Evolutionary conservation across 306 rosid genomes (phyloP).

Genomic region (Medicago lupulina): DNA sequence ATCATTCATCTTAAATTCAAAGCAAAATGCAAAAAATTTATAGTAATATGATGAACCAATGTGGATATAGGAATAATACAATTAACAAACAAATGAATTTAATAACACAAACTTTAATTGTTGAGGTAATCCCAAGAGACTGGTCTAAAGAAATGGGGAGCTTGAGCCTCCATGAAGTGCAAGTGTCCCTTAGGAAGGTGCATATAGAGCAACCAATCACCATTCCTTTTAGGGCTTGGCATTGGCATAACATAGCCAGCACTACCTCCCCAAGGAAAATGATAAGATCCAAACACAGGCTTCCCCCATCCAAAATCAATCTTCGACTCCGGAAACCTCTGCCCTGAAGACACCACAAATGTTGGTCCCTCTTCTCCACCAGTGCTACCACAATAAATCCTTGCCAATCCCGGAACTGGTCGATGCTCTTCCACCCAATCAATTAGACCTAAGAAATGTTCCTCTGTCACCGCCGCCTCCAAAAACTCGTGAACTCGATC

Average conservation of each 20-base stretch:
- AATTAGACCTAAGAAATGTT: slow-evolving; percentile 68
- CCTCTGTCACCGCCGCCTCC: slow-evolving; percentile 49
- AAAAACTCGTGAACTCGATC: slow-evolving; percentile 56
- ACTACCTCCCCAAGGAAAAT: slow-evolving; percentile 75
- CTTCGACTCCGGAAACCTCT: slow-evolving; percentile 54
- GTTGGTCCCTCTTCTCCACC: slow-evolving; percentile 45
- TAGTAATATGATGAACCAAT: background rate
- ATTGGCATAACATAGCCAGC: slow-evolving; percentile 84
- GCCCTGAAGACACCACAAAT: slow-evolving; percentile 76
- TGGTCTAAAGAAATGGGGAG: slow-evolving; percentile 58
- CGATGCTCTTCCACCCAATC: slow-evolving; percentile 81
- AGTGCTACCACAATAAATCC: slow-evolving; percentile 43
- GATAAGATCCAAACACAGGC: slow-evolving; percentile 69
- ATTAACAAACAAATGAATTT: background rate
- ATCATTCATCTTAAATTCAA: background rate
- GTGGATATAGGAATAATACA: background rate
- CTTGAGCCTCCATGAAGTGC: slow-evolving; percentile 55
- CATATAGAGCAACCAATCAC: slow-evolving; percentile 80
- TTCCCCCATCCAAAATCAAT: slow-evolving; percentile 78
- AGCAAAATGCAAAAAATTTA: background rate
- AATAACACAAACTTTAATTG: background rate
- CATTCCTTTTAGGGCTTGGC: slow-evolving; percentile 64
- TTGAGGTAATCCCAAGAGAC: slow-evolving; percentile 50
- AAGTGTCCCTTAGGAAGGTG: slow-evolving; percentile 53
- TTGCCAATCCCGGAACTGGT: slow-evolving; percentile 49